A percentile compares a stretch with the other conserved stretches of the same genome.
These are phyloP conservation scores for Effrenium voratum DNA, from an alignment of 73 alveolate genomes.

Conservation along the genomic window DNA sequence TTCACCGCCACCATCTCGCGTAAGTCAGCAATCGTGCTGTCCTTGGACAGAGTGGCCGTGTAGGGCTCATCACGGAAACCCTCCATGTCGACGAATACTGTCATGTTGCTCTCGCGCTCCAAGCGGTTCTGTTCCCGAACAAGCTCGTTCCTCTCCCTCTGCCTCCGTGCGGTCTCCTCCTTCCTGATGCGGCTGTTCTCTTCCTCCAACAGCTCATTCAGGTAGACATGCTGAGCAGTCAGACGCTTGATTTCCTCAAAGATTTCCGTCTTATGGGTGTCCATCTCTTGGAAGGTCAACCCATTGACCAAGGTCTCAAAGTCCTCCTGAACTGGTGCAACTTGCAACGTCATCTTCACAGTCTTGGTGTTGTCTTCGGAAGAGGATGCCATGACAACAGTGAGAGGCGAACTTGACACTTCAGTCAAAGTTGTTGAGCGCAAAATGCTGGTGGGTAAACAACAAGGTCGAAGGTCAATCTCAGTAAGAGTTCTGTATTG, in stretches of 20 bases:
- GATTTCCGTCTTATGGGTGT: background rate
- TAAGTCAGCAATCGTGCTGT: constrained; percentile 5
- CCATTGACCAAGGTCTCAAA: background rate
- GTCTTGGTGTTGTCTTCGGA: no score
- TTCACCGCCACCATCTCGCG: background rate
- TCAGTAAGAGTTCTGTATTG: no score
- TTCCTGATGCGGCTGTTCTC: background rate
- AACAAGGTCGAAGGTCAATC: no score
- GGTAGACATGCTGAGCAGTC: background rate
- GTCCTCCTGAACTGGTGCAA: no score
- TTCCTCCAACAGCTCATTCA: background rate
- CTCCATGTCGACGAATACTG: background rate
- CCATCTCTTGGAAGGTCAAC: background rate
- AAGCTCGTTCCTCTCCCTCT: background rate
- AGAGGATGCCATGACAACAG: no score
- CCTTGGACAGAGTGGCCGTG: constrained; percentile 1
- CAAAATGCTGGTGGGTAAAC: no score
- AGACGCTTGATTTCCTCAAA: background rate
- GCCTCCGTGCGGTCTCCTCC: background rate
- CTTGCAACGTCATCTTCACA: no score
- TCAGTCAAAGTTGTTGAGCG: no score
- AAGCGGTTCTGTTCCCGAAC: background rate
- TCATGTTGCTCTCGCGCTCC: background rate
- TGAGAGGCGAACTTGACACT: no score
- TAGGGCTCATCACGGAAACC: background rate